A percentile compares a stretch with the other conserved stretches of the same genome.
Evolutionary conservation across 129 eudicot genomes (phyloP).

Genomic region (Centaurea solstitialis): DNA sequence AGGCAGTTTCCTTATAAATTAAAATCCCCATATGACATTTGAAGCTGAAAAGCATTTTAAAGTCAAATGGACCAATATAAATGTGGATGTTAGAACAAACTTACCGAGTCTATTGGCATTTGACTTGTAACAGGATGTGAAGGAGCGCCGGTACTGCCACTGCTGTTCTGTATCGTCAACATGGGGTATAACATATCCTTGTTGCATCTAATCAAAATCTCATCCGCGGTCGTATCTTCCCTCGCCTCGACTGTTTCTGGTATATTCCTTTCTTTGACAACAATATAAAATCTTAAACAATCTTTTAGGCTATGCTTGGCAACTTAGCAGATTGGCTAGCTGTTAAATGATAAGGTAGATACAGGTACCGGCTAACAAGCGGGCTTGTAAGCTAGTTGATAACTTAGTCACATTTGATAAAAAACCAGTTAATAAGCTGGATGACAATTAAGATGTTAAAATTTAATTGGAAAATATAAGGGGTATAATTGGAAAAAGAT

Average conservation of each 20-base stretch:
- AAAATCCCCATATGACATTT: not conserved
- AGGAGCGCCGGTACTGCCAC: conserved; percentile 91
- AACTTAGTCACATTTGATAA: not conserved
- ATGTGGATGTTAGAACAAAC: not conserved
- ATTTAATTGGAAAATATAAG: not conserved
- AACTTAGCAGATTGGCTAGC: no score
- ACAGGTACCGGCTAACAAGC: not conserved
- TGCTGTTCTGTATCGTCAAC: conserved; percentile 80
- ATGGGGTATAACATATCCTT: conserved; percentile 92
- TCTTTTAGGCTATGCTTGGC: not conserved
- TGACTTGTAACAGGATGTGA: conserved; percentile 65
- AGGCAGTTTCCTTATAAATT: not conserved
- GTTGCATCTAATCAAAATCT: conserved; percentile 87
- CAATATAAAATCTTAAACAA: not conserved
- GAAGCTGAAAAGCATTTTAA: not conserved
- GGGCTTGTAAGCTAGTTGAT: not conserved
- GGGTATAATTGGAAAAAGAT: not conserved
- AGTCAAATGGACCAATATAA: not conserved
- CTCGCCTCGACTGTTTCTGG: conserved; percentile 93
- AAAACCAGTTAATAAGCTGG: not conserved
- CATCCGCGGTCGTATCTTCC: conserved; percentile 89
- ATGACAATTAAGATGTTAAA: not conserved
- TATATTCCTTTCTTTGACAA: conserved; percentile 15
- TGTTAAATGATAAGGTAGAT: not conserved
- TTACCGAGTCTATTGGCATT: not conserved